Evolutionary conservation across 306 rosid genomes (phyloP), one percentile per base, ranked within the genome.

Genomic region (Cicer bijugum): DNA sequence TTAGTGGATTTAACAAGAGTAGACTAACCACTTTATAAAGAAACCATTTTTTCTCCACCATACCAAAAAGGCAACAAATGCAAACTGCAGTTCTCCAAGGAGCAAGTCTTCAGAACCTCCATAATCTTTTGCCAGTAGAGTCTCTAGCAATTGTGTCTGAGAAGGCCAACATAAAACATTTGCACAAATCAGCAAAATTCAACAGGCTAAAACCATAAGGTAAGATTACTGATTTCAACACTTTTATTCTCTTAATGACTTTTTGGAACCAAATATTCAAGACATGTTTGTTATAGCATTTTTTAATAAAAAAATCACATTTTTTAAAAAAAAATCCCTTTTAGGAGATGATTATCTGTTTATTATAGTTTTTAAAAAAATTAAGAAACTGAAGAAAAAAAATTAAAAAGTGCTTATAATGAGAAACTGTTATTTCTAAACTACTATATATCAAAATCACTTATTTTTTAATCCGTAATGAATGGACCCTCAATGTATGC

Each of bases 81-180:
- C 75, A 82, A 91, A 93, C 78, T 93, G 98, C 83, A 93, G 82
- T 82, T 93, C 98, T 42, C 92, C 98, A 70, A 93, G 94, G 80
- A 89, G 92, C 83, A 82, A 67, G 57, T 84, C 92, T 82, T 93
- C 92, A 17, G 91, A 91, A 83, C 94, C 91, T 76, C 91, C 92
- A 84, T 89, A 93, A 33, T 91, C 85, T 80, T 85, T 84, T 53
- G 42, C 69, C 70, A 93, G 85, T 15, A 91, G 52, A 72, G 84
- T 84, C 80, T 93, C 98, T 75, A 93, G 72, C 79, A 93, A 81
- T 37, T 83, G 89, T 57, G 97, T 89, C 98, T 93, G 72, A 74
- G 64, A 63, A 80, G 19, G 65, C 53, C 39, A 85, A 65, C 42
- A 71, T 46, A 81, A 58, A 58, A 52, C 52, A 80, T 14, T 20